Conservation (phyloP, 371 early-diverging fungal genomes). For the Phascolomyces articulosus region DNA sequence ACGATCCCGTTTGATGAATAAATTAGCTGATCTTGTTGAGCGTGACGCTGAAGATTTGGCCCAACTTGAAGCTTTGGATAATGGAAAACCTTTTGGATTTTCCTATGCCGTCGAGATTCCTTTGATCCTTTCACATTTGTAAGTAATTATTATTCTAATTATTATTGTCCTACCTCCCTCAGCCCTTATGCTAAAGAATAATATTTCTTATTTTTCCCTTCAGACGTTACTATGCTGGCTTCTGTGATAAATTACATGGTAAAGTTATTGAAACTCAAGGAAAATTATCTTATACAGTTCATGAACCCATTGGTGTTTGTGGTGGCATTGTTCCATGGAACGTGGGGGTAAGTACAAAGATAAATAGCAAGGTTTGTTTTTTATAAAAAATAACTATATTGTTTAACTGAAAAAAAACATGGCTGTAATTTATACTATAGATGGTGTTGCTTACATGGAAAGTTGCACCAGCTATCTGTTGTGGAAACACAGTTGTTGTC, state of each 20-base stretch:
- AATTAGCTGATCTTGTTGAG: constrained; percentile 52
- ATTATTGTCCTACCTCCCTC: no score
- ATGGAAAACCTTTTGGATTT: constrained; percentile 43
- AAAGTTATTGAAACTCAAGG: constrained; percentile 51
- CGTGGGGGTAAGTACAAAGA: not conserved
- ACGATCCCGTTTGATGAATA: constrained; percentile 47
- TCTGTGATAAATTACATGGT: constrained; percentile 74
- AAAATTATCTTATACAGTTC: constrained; percentile 64
- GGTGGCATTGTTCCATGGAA: constrained; percentile 50
- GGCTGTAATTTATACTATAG: not conserved
- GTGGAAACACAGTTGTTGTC: constrained; percentile 81
- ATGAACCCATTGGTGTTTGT: constrained; percentile 82
- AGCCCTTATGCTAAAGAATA: no score
- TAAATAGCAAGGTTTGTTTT: not conserved
- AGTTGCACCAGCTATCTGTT: constrained; percentile 86
- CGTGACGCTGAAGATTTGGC: constrained; percentile 45
- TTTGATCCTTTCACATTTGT: not conserved
- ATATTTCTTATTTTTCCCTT: not conserved
- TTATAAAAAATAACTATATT: no score
- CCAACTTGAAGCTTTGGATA: constrained; percentile 49
- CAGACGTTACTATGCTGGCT: constrained; percentile 80
- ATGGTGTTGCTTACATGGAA: constrained; percentile 67
- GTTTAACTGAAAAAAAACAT: no score
- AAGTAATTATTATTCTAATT: not conserved
- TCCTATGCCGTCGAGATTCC: not conserved